Conservation (phyloP, 106 monocot species). For the Phalaenopsis aphrodite region DNA sequence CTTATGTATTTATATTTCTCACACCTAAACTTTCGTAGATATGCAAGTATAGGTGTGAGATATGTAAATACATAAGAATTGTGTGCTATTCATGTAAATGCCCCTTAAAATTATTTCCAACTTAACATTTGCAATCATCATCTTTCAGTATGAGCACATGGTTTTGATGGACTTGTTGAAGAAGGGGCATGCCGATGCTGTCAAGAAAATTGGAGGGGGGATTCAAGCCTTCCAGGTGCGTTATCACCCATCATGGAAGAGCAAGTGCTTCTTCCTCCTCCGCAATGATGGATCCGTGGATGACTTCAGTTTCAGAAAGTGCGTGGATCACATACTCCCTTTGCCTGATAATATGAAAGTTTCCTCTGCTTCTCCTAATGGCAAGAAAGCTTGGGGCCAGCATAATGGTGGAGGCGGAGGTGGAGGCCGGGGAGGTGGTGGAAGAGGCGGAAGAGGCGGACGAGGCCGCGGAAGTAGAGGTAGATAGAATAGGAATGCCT, state of each 20-base stretch:
- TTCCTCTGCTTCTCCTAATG: conserved; percentile 11
- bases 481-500: neutral
- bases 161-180: conserved; percentile 68
- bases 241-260: conserved; percentile 64
- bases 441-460: conserved; percentile 38
- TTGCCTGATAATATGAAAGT: conserved; percentile 70
- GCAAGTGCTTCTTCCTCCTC: conserved; percentile 69
- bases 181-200: conserved; percentile 60
- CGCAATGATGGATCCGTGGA: conserved; percentile 58
- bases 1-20: too few species aligned
- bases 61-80: too few species aligned
- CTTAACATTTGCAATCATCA: too few species aligned
- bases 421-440: conserved; percentile 35
- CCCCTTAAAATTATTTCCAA: too few species aligned
- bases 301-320: conserved; percentile 97
- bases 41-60: too few species aligned
- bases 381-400: conserved; percentile 15
- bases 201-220: conserved; percentile 66
- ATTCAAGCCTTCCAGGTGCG: conserved; percentile 77
- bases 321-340: conserved; percentile 75
- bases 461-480: conserved; percentile 39
- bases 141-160: conserved; percentile 72
- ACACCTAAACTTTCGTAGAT: too few species aligned
- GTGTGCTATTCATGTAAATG: too few species aligned
- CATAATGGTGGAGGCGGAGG: conserved; percentile 24